Base-by-base conservation (phyloP, 495 filamentous ascomycete genomes). In the Lentithecium fluviatile region DNA sequence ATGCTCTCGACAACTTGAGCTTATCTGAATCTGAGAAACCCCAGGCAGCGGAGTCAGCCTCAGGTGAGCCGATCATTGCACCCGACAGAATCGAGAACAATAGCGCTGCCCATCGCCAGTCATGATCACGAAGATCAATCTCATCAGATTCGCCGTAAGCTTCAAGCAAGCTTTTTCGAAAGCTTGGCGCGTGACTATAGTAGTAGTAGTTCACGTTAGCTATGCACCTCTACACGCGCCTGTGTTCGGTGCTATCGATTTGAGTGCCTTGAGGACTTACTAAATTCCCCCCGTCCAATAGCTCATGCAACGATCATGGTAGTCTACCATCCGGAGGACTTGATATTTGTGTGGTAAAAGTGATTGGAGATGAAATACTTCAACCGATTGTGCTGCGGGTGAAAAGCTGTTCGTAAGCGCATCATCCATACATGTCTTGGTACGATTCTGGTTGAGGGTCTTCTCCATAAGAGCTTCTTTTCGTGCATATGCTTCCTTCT, bases 71-170 rank as follows among this genome's bases (percentile, higher is more conserved):
- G 11, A 74, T 71, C 13, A 78, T 72, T 21, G 68, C 69, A 2
- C 72, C 76, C 5, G 70, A 70, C 4, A 79, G 66, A 11, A 79
- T 64, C 0, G 77, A 58, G 52, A 79, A 78, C 0, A 79, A 60
- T 4, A 79, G 64, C 2, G 74, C 69, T 0, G 71, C 65, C 77
- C 76, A 79, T 62, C 75, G 74, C 51, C 73, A 64, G 51, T 72
- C 65, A 45, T 69, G 56, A 7, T 65, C 58, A 3, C 56, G 42
- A 0, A 52, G 40, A 6, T 67, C 58, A 10, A 78, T 48, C 0
- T 59, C 71, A 8, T 70, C 29, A 11, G 56, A 52, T n/a, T 67
- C 43, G 2, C 69, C 56, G 42, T 73, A 76, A 24, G 76, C 76
- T 10, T 64, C 46, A 12, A 70, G 53, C 6, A 78, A 50, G n/a